Conservation (phyloP, 345 rosid species). For the Arabis hirsuta region DNA sequence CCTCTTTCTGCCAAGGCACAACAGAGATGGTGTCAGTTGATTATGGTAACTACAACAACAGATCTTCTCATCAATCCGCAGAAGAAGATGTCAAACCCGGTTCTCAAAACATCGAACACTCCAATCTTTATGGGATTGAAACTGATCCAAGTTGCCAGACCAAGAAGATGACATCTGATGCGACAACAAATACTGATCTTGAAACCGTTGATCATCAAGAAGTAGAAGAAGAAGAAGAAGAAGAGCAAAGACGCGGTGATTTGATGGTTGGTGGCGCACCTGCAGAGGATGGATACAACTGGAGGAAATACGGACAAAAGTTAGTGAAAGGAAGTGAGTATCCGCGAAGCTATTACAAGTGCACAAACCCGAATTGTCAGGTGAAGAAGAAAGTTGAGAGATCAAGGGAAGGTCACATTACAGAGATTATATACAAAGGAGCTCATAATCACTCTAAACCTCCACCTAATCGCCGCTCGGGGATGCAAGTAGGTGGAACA, state of each 20-base stretch:
- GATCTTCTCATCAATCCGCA: constrained; percentile 45
- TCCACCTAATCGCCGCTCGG: constrained; percentile 64
- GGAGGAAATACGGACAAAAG: constrained; percentile 98
- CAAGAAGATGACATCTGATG: constrained; percentile 42
- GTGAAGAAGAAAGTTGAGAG: constrained; percentile 97
- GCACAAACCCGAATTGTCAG: constrained; percentile 81
- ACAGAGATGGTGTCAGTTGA: constrained; percentile 51
- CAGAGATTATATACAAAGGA: constrained; percentile 96
- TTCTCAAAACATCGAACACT: constrained; percentile 49
- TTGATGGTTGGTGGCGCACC: constrained; percentile 59
- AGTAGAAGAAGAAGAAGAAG: constrained; percentile 58
- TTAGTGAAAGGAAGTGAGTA: constrained; percentile 95
- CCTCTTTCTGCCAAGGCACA: constrained; percentile 57
- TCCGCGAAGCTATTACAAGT: constrained; percentile 97
- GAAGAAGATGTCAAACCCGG: constrained; percentile 49
- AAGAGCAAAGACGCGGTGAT: constrained; percentile 73
- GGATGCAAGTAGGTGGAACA: constrained; percentile 59
- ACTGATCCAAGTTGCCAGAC: constrained; percentile 45
- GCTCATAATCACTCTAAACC: constrained; percentile 86
- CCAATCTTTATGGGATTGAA: constrained; percentile 50
- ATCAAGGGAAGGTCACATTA: constrained; percentile 93
- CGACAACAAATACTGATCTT: constrained; percentile 43
- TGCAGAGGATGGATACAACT: constrained; percentile 91
- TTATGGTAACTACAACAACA: constrained; percentile 50
- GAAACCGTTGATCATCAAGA: constrained; percentile 65